Evolutionary conservation across 306 rosid species (phyloP).

Genomic region (Vigna mungo): DNA sequence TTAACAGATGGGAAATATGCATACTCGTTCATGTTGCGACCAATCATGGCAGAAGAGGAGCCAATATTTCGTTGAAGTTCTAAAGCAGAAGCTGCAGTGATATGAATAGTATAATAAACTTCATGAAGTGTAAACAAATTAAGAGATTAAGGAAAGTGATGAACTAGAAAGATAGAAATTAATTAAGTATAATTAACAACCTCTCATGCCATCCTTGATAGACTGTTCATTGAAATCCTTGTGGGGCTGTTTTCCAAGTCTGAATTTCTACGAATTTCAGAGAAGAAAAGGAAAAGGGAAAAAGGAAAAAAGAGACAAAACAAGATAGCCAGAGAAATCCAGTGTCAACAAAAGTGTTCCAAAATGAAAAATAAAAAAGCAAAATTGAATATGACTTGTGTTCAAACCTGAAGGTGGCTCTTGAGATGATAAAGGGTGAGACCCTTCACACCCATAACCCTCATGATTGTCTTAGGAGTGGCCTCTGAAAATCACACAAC

Average conservation of each 20-base stretch:
- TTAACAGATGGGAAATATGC: constrained; percentile 7
- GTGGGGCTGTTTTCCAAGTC: constrained; percentile 99
- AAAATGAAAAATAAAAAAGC: constrained; percentile 37
- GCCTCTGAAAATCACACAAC: constrained; percentile 66
- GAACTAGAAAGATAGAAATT: too few relatives aligned
- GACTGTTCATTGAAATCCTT: constrained; percentile 98
- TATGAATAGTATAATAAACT: constrained; percentile 21
- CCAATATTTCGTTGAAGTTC: constrained; percentile 86
- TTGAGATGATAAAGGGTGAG: constrained; percentile 99
- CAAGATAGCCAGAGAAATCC: constrained; percentile 31
- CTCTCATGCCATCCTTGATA: constrained; percentile 84
- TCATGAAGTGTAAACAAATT: constrained; percentile 24
- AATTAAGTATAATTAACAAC: constrained; percentile 28
- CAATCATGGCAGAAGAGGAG: constrained; percentile 82
- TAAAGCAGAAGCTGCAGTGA: constrained; percentile 70
- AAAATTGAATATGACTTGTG: constrained; percentile 16
- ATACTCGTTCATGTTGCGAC: constrained; percentile 97
- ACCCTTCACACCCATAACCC: constrained; percentile 99
- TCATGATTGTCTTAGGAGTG: constrained; percentile 98
- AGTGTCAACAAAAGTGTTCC: constrained; percentile 24
- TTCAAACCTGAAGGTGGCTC: constrained; percentile 96
- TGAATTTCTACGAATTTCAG: constrained; percentile 64
- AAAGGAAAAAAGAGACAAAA: constrained; percentile 32
- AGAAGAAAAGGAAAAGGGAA: constrained; percentile 40
- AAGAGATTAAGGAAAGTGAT: constrained; percentile 33